Evolutionary conservation across 352 stramenopile genomes (phyloP).

Genomic region (Nothophytophthora sp.): DNA sequence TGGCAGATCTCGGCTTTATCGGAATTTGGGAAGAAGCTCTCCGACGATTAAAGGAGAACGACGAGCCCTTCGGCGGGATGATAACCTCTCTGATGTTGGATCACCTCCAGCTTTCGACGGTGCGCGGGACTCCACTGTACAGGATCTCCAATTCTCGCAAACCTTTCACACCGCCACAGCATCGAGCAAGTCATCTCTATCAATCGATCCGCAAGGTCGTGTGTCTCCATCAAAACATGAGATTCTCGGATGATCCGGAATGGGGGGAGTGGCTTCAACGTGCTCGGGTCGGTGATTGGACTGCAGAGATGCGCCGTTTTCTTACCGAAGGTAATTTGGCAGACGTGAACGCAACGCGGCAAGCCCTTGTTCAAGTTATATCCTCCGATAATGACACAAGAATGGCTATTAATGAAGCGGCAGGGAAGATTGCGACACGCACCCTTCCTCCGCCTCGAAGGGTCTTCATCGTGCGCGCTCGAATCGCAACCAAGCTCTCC

Average conservation of each 20-base stretch:
- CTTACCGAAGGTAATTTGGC: too few relatives aligned
- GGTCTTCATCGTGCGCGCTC: too few relatives aligned
- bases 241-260: slow-evolving; percentile 15
- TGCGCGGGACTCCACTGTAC: slow-evolving; percentile 6
- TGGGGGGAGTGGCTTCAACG: slow-evolving; percentile 16
- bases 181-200: slow-evolving; percentile 5
- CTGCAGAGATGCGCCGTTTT: not conserved
- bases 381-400: slow-evolving; percentile 8
- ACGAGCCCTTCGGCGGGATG: slow-evolving; percentile 9
- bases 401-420: too few relatives aligned
- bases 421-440: too few relatives aligned
- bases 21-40: slow-evolving; percentile 29
- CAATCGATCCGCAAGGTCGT: slow-evolving; percentile 17
- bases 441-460: too few relatives aligned
- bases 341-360: too few relatives aligned
- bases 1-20: slow-evolving; percentile 23
- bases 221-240: slow-evolving; percentile 22
- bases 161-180: not conserved
- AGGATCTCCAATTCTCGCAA: not conserved
- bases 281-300: slow-evolving; percentile 10
- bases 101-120: slow-evolving; percentile 7
- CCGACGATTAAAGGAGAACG: slow-evolving; percentile 11
- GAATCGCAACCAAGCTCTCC: too few relatives aligned
- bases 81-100: slow-evolving; percentile 18
- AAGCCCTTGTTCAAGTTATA: slow-evolving; percentile 6